Conservation (phyloP, 371 early-diverging fungal species). For the Zancudomyces culisetae region DNA sequence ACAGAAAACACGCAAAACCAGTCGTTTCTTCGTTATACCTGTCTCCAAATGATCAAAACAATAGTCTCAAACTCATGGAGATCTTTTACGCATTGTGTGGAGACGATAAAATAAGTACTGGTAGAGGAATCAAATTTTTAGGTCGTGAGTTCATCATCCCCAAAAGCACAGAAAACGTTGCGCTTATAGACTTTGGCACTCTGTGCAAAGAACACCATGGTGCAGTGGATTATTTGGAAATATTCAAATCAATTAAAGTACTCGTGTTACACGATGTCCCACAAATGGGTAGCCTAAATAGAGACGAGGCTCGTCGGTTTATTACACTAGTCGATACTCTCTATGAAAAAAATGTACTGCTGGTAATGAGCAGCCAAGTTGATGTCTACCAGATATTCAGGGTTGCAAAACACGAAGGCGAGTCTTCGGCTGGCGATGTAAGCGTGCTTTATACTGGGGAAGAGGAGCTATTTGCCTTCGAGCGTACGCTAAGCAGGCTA, state of each 20-base stretch:
- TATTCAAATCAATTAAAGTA: constrained; percentile 47
- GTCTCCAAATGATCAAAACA: no score
- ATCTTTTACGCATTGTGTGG: constrained; percentile 20
- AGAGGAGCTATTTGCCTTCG: constrained; percentile 92
- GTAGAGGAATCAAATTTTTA: constrained; percentile 36
- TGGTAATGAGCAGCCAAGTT: constrained; percentile 53
- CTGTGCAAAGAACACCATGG: constrained; percentile 67
- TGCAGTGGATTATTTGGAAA: constrained; percentile 77
- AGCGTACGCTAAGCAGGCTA: constrained; percentile 70
- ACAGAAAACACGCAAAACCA: constrained; percentile 34
- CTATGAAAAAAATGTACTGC: constrained; percentile 50
- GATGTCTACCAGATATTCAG: constrained; percentile 42
- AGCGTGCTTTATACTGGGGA: constrained; percentile 63
- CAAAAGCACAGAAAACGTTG: constrained; percentile 39
- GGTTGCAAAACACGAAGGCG: no score
- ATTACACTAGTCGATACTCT: constrained; percentile 86
- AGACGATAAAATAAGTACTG: constrained; percentile 15
- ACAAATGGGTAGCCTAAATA: constrained; percentile 48
- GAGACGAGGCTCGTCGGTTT: constrained; percentile 77
- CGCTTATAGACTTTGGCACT: constrained; percentile 53
- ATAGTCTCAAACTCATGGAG: no score
- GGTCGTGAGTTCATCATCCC: constrained; percentile 50
- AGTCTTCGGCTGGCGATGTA: constrained; percentile 15
- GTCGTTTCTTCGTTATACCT: no score
- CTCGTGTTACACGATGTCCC: constrained; percentile 73